Conservation (phyloP, 2,329 filamentous ascomycete species). For the Iodosphaeria phyllophila region DNA sequence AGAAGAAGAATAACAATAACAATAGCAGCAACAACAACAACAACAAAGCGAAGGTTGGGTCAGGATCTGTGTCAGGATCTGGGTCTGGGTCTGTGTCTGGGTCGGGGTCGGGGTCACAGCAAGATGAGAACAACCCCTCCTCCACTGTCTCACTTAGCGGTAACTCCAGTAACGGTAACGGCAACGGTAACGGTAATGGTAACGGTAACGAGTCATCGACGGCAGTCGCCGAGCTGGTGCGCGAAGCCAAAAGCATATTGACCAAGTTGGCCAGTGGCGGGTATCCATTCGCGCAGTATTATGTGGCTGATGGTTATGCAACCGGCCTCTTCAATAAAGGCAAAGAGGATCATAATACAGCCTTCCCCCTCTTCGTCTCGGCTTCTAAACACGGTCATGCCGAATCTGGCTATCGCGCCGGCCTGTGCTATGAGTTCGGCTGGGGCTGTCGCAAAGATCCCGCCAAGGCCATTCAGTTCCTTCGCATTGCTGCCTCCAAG, state of each 20-base stretch:
- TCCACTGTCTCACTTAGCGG: too few species aligned
- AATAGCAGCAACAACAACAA: too few species aligned
- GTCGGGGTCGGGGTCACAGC: conserved; percentile 26
- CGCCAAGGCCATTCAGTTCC: conserved; percentile 83
- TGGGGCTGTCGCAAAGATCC: conserved; percentile 89
- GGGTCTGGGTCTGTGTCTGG: conserved; percentile 27
- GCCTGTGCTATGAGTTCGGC: conserved; percentile 91
- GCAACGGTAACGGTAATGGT: too few species aligned
- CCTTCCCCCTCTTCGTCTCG: conserved; percentile 81
- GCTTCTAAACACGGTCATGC: conserved; percentile 95
- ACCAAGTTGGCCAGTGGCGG: conserved; percentile 71
- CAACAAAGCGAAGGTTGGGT: conserved; percentile 23
- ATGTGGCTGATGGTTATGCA: conserved; percentile 83
- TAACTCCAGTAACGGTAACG: too few species aligned
- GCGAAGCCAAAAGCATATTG: conserved; percentile 77
- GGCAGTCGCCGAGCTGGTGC: conserved; percentile 55
- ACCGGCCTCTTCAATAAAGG: conserved; percentile 92
- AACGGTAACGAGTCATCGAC: conserved; percentile 22
- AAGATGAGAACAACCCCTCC: conserved; percentile 17
- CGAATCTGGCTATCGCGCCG: conserved; percentile 85
- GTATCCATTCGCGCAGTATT: conserved; percentile 96
- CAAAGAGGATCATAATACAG: conserved; percentile 77
- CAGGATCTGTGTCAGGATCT: conserved; percentile 25
- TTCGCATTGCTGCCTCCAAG: conserved; percentile 77
- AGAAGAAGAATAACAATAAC: too few species aligned